These are phyloP conservation scores for Lepidium africanum DNA, from an alignment of 345 rosid genomes.

Conservation along the genomic window DNA sequence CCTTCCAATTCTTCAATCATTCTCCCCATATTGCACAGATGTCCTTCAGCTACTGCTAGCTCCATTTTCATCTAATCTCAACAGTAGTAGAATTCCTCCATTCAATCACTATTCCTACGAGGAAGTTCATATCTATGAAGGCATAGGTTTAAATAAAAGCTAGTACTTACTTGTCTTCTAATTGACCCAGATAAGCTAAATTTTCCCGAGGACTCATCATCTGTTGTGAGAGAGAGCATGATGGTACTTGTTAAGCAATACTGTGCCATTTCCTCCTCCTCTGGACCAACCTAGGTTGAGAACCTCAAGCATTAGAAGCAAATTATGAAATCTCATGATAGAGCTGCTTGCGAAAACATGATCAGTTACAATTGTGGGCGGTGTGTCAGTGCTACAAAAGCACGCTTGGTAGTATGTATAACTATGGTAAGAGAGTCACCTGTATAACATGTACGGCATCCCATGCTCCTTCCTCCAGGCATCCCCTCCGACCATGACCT, in stretches of 20 bases:
- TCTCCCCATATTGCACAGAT: slow-evolving; percentile 94
- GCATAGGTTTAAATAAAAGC: neutral
- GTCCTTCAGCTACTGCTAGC: slow-evolving; percentile 79
- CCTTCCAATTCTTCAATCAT: slow-evolving; percentile 99
- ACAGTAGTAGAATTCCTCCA: neutral
- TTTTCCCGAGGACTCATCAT: slow-evolving; percentile 64
- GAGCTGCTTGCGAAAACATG: neutral
- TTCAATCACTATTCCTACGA: neutral
- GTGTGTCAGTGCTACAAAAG: neutral
- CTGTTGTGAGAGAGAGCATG: slow-evolving; percentile 91
- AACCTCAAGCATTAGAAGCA: neutral
- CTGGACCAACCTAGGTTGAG: slow-evolving; percentile 69
- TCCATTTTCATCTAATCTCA: slow-evolving; percentile 74
- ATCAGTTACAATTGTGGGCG: neutral
- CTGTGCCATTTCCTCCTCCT: slow-evolving; percentile 67
- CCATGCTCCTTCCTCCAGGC: slow-evolving; percentile 96
- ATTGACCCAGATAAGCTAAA: slow-evolving; percentile 92
- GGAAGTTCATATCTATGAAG: neutral
- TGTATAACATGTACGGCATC: slow-evolving; percentile 95
- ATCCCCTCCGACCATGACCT: slow-evolving; percentile 91
- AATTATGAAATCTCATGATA: neutral
- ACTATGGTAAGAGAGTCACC: slow-evolving; percentile 32
- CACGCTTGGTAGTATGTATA: neutral
- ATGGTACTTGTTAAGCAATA: slow-evolving; percentile 96
- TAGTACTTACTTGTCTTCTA: slow-evolving; percentile 71